A percentile compares a stretch with the other conserved stretches of the same genome.
These are phyloP conservation scores for Plantago elongata DNA, from an alignment of 257 asterid species.

Conservation along the genomic window DNA sequence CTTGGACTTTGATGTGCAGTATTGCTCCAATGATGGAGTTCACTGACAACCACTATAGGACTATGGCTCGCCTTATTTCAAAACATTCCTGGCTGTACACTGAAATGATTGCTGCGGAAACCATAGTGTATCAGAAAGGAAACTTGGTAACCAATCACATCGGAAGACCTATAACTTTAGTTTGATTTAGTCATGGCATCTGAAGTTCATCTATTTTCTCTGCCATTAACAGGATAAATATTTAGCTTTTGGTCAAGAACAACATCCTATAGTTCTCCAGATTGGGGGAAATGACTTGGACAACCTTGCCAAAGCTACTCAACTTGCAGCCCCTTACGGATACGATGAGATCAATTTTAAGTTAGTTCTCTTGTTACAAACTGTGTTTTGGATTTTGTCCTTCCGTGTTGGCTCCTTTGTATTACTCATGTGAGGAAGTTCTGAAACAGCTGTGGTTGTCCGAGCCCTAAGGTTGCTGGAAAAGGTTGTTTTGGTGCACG, in stretches of 20 bases:
- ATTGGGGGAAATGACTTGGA: slow-evolving; percentile 89
- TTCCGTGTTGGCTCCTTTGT: slow-evolving; percentile 11
- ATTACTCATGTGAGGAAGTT: slow-evolving; percentile 23
- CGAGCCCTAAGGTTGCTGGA: slow-evolving; percentile 95
- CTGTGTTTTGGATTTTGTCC: slow-evolving; percentile 10
- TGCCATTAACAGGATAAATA: slow-evolving; percentile 64
- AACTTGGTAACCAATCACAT: slow-evolving; percentile 49
- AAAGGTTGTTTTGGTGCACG: slow-evolving; percentile 96
- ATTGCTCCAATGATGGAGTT: slow-evolving; percentile 97
- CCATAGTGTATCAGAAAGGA: slow-evolving; percentile 79
- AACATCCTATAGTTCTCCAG: slow-evolving; percentile 95
- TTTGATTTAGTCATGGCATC: slow-evolving; percentile 8
- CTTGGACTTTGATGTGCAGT: slow-evolving; percentile 38
- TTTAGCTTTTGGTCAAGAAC: slow-evolving; percentile 83
- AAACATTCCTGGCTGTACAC: slow-evolving; percentile 89
- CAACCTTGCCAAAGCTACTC: slow-evolving; percentile 80
- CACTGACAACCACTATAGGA: slow-evolving; percentile 85
- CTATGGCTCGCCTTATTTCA: slow-evolving; percentile 82
- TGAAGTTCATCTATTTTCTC: slow-evolving; percentile 25
- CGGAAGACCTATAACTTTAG: too few species aligned
- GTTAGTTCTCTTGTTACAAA: slow-evolving; percentile 36
- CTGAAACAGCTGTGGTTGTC: slow-evolving; percentile 88
- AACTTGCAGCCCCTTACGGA: slow-evolving; percentile 82
- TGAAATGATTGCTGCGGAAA: slow-evolving; percentile 98
- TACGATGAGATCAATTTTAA: slow-evolving; percentile 94